Evolutionary conservation across 2,329 filamentous ascomycete genomes (phyloP).

Genomic region (Cytospora mali): DNA sequence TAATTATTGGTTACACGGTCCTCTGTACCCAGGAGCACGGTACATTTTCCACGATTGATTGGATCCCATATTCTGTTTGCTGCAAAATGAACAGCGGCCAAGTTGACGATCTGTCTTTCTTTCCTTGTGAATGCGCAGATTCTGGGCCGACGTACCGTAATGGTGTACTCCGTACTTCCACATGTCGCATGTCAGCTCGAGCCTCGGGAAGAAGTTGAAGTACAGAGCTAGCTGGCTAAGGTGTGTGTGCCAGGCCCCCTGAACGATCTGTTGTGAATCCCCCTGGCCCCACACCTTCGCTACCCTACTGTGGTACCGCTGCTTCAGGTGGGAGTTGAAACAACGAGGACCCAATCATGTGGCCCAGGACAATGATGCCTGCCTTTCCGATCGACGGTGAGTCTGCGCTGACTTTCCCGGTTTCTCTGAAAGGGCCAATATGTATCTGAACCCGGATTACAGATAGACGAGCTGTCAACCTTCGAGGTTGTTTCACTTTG

Average conservation of each 20-base stretch:
- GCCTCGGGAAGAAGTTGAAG: conserved; percentile 3
- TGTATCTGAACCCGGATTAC: conserved; percentile 8
- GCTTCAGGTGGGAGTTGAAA: conserved; percentile 26
- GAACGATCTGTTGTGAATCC: conserved; percentile 15
- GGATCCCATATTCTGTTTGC: conserved; percentile 19
- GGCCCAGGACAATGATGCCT: conserved; percentile 1
- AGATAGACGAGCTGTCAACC: conserved; percentile 15
- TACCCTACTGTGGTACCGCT: conserved; percentile 13
- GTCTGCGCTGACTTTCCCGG: not conserved
- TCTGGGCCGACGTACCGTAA: conserved; percentile 19
- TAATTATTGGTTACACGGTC: not conserved
- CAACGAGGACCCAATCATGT: conserved; percentile 21
- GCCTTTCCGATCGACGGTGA: conserved; percentile 22
- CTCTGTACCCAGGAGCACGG: conserved; percentile 16
- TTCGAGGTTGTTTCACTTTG: conserved; percentile 20
- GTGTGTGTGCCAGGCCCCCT: conserved; percentile 4
- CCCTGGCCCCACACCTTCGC: not conserved
- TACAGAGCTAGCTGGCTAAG: conserved; percentile 7
- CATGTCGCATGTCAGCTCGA: conserved; percentile 20
- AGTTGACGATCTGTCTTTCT: conserved; percentile 8
- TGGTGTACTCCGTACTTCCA: conserved; percentile 16
- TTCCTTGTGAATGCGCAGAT: conserved; percentile 16
- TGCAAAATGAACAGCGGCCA: conserved; percentile 16
- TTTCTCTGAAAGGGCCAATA: conserved; percentile 4
- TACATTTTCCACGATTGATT: conserved; percentile 9